Evolutionary conservation across 768 basidiomycete species (phyloP).

Genomic region (Gyrodon lividus): DNA sequence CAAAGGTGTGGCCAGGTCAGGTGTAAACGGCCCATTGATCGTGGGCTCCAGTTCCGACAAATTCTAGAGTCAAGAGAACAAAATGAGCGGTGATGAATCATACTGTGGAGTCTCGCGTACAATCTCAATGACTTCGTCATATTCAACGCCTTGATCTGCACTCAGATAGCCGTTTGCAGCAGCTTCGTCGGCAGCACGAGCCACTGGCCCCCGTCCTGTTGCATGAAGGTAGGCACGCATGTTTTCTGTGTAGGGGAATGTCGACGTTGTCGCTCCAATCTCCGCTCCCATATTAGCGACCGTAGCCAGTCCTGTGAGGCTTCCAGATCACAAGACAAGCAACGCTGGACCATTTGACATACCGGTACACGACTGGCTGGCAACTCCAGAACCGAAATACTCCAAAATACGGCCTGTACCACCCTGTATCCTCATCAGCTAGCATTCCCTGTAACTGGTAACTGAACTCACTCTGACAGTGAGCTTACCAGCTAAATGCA

Average conservation of each 20-base stretch:
- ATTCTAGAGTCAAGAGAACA: constrained; percentile 50
- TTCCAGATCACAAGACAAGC: not conserved
- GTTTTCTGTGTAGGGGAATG: constrained; percentile 90
- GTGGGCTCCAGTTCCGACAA: constrained; percentile 87
- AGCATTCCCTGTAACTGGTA: not conserved
- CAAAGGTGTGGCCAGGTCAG: constrained; percentile 91
- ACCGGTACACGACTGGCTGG: constrained; percentile 90
- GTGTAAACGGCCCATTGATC: constrained; percentile 97
- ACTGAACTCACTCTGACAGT: constrained; percentile 75
- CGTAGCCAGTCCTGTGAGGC: constrained; percentile 73
- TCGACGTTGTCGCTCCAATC: constrained; percentile 99
- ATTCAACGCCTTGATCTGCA: constrained; percentile 86
- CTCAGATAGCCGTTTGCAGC: constrained; percentile 72
- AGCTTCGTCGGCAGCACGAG: constrained; percentile 82
- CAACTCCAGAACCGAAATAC: constrained; percentile 94
- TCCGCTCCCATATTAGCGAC: constrained; percentile 99
- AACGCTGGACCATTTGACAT: constrained; percentile 9
- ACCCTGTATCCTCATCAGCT: constrained; percentile 50
- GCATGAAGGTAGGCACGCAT: constrained; percentile 91
- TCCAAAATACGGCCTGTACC: constrained; percentile 96
- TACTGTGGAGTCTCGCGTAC: constrained; percentile 43
- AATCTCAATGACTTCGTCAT: constrained; percentile 93
- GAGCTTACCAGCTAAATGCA: constrained; percentile 90
- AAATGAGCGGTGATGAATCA: not conserved
- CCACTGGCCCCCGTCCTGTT: constrained; percentile 85